Evolutionary conservation across 208 protist species (phyloP), one percentile per base, ranked within the genome.

Genomic region (Leishmania major): DNA sequence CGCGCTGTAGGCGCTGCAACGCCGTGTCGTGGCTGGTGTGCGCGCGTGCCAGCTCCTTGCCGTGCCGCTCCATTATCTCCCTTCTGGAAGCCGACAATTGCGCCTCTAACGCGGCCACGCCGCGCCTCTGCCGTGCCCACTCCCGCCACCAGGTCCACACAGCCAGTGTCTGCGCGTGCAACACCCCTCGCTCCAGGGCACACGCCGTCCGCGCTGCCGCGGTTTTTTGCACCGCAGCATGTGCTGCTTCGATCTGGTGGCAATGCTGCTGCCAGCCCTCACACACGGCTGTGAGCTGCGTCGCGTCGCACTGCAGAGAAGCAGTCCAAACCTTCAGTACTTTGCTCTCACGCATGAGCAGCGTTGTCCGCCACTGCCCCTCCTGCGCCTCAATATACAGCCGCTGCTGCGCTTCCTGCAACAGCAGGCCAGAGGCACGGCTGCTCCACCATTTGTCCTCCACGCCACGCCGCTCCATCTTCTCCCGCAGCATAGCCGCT

Each of bases 201-300:
- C n/a, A 2, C 5, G 75, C 81, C 31, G 40, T 22, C 74, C 53
- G 75, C 40, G 37, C 22, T 7, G 67, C 75, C 19, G 40, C 37
- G 31, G 51, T 49, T 22, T 37, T 69, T 3, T 8, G 45, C 51
- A 11, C 15, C 0, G 55, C 37, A 0, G 5, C 49, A 47, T 76
- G 62, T 64, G 55, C n/a, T 31, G 71, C 28, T 22, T 82, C 69
- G 31, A 79, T 53, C 31, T 74, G 37, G 51, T 67, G 47, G 77
- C 82, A 84, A 53, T 89, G 82, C 22, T 45, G n/a, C 75, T 89
- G 74, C 85, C 85, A 89, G 13, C 79, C 78, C 22, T 86, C 78
- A 59, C 85, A 89, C 22, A 86, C 82, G 15, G 67, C 55, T 28
- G 78, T 83, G 31, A 85, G 77, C 74, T 84, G 79, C 40, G 45